Evolutionary conservation across 2,329 filamentous ascomycete genomes (phyloP).

Genomic region (Bipolaris gigantea): DNA sequence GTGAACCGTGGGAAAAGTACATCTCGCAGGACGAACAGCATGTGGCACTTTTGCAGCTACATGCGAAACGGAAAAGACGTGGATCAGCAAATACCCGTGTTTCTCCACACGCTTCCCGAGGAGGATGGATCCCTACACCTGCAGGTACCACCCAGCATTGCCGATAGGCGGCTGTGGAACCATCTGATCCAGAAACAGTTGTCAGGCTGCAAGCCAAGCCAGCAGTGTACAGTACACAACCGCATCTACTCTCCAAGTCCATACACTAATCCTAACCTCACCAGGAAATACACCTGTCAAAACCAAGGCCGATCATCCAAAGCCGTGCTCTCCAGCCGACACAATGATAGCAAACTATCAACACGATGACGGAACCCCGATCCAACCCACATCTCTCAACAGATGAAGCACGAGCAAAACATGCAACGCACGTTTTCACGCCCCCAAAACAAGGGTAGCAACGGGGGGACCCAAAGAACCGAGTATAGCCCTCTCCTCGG

Average conservation of each 20-base stretch:
- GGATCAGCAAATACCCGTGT: neutral
- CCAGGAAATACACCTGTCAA: too few species aligned
- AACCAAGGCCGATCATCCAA: too few species aligned
- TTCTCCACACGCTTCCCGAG: neutral
- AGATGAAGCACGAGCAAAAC: neutral
- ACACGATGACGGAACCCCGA: neutral
- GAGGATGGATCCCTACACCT: neutral
- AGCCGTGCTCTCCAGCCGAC: too few species aligned
- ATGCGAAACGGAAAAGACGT: neutral
- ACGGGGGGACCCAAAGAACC: too few species aligned
- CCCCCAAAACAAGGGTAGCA: too few species aligned
- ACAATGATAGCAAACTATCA: too few species aligned
- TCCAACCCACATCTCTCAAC: neutral
- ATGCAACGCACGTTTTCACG: neutral
- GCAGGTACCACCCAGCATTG: neutral
- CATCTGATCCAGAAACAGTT: neutral
- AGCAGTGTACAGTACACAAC: too few species aligned
- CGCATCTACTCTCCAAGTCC: too few species aligned
- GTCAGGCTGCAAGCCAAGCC: too few species aligned
- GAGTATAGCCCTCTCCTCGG: neutral
- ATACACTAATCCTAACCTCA: too few species aligned
- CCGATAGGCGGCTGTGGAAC: neutral
- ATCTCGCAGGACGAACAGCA: neutral
- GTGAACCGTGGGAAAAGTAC: neutral
- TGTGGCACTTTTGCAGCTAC: neutral